Base-by-base conservation (phyloP, 805 yeast species). In the Lipomyces yamadae region DNA sequence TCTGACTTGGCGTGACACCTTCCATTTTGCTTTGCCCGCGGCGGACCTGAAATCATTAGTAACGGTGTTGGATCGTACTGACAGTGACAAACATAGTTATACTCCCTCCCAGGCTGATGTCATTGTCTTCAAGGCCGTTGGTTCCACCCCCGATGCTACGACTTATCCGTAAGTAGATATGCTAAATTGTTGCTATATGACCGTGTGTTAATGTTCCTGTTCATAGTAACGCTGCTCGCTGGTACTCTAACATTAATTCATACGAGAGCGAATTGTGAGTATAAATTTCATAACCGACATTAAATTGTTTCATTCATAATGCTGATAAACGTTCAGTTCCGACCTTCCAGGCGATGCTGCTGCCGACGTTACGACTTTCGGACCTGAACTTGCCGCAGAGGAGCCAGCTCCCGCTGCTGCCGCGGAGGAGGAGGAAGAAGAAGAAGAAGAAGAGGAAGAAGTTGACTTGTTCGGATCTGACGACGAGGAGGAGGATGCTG, bases 161-260 rank as follows among this genome's bases (percentile, higher is more conserved):
- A 92, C 85, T 82, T 94, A 83, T 91, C 97, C 98, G 67, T 67
- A 57, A n/a, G 69, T 63, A 29, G 18, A 32, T 10, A n/a, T 32
- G 6, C n/a, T 29, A 56, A 56, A 4, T 24, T 5, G 7, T 24
- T 7, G 11, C 24, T 33, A 33, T 30, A 2, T 37, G 7, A 29
- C n/a, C 45, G 29, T 11, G 7, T 11, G 29, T 29, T 11, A 24
- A 33, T 34, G 18, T 15, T 24, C 48, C 15, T 37, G 54, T 34
- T 13, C 30, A 11, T 52, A 63, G 67, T 82, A 88, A 90, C 82
- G 92, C 92, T 80, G 83, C 97, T 80, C 93, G 98, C 87, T 95
- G 98, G 98, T 92, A 90, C 87, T 91, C 91, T 89, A 98, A 94
- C 90, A 90, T 94, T 79, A 95, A 96, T 81, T 88, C 97, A 70